phyloP scores from a whole-genome alignment of 768 basidiomycete species.

The Suillus subaureus region DNA sequence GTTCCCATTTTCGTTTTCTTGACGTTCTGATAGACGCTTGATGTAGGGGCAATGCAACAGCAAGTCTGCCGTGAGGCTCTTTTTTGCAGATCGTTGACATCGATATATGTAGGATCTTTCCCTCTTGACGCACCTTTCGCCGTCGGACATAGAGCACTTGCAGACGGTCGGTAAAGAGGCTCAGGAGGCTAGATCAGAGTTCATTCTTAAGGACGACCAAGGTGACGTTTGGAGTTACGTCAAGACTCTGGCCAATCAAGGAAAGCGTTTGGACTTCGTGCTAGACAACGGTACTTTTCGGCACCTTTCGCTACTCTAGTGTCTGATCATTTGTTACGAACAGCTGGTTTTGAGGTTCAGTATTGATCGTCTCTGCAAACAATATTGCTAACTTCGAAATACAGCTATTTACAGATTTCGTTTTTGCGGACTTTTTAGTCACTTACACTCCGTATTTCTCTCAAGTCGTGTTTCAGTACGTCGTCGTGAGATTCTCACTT shows the following conservation, averaged over 20 bases:
- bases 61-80: constrained; percentile 28
- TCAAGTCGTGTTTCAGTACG: constrained; percentile 88
- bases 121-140: constrained; percentile 82
- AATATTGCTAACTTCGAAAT: neutral
- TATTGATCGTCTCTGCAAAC: neutral
- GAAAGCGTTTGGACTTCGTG: constrained; percentile 73
- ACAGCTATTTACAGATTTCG: constrained; percentile 90
- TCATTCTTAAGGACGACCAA: constrained; percentile 86
- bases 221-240: constrained; percentile 73
- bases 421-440: constrained; percentile 91
- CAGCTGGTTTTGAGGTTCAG: constrained; percentile 89
- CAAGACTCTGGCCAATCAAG: constrained; percentile 46
- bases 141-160: constrained; percentile 78
- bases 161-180: constrained; percentile 85
- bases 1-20: constrained; percentile 13
- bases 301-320: neutral
- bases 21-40: neutral
- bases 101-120: constrained; percentile 75
- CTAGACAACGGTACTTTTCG: constrained; percentile 78
- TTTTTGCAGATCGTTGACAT: constrained; percentile 2
- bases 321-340: neutral
- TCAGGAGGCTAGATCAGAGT: constrained; percentile 72
- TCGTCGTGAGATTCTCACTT: constrained; percentile 15
- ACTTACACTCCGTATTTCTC: constrained; percentile 84
- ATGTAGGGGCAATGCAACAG: constrained; percentile 91